Evolutionary conservation across 805 yeast genomes (phyloP), one percentile per base, ranked within the genome.

Genomic region (Teunomyces atbi): DNA sequence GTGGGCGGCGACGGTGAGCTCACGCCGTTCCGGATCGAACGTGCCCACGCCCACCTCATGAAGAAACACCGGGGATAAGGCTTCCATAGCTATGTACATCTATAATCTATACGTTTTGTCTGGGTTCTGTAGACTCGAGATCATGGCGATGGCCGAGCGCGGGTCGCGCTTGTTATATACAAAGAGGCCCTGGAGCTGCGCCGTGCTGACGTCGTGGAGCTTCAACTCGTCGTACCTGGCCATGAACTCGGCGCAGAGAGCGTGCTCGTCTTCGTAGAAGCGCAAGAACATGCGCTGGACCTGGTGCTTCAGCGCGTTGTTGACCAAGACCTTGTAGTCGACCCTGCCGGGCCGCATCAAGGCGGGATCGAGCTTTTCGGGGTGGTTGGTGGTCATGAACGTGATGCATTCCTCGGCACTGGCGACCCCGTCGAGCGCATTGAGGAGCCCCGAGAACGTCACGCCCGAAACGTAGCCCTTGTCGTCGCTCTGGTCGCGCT

Each of bases 311-410:
- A 92, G 76, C n/a, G 98, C 98, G 64, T 92, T 88, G 54, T 87
- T 94, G 33, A 94, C 79, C 58, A 84, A 71, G 16, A 83, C 84
- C 66, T 89, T 89, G 64, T 76, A 83, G 62, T 94, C 99, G 27
- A 94, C 84, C 66, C 99, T 77, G 2, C 99, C 99, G 0, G 99
- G 99, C 53, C 99, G 77, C 62, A 94, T 69, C 37, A 94, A 76
- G 0, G 99, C 99, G 1, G 97, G 89, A 59, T 94, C 99, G 32
- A 94, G 72, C 52, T 81, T 81, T 52, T 94, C 98, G 0, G 97
- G 97, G 60, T 94, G 99, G 65, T 94, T 94, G 16, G 99, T 92
- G 16, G 99, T 94, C 99, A 94, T 94, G 66, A 94, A 94, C 0
- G 97, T 92, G 28, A 94, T 77, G 39, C 96, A 86, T 61, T 94